phyloP scores from a whole-genome alignment of 2,329 filamentous ascomycete genomes.

The Aspergillus alliaceus region DNA sequence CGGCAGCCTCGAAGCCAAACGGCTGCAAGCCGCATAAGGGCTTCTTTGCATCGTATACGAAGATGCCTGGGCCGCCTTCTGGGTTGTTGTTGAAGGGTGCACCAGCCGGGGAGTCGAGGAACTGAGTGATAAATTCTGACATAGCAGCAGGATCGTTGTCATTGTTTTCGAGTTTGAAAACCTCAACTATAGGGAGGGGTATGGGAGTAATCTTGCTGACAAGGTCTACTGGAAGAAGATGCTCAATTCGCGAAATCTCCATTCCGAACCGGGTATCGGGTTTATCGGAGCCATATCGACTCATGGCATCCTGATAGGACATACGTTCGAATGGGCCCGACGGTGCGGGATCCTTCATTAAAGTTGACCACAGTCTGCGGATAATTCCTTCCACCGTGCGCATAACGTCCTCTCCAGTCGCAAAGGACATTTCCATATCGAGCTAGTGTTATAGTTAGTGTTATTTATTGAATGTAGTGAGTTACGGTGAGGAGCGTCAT shows the following conservation, averaged over 20 bases:
- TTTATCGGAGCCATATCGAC: constrained; percentile 82
- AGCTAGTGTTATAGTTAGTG: constrained; percentile 52
- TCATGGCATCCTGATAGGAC: constrained; percentile 77
- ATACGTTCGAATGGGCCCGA: constrained; percentile 57
- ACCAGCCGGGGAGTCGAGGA: constrained; percentile 67
- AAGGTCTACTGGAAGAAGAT: constrained; percentile 64
- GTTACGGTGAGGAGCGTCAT: constrained; percentile 3
- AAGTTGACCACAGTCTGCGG: constrained; percentile 53
- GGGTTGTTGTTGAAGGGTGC: constrained; percentile 65
- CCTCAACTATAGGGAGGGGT: constrained; percentile 69
- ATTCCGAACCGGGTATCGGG: constrained; percentile 77
- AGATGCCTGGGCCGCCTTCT: constrained; percentile 76
- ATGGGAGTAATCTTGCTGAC: constrained; percentile 73
- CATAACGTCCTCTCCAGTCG: constrained; percentile 71
- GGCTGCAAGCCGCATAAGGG: constrained; percentile 76
- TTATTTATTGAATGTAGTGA: background rate
- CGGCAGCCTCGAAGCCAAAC: constrained; percentile 71
- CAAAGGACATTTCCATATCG: constrained; percentile 92
- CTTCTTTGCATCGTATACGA: constrained; percentile 70
- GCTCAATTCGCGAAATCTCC: constrained; percentile 66
- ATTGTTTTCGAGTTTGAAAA: constrained; percentile 61
- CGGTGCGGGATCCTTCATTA: constrained; percentile 48
- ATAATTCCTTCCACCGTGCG: constrained; percentile 53
- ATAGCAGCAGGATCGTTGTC: constrained; percentile 54
- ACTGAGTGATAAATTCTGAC: constrained; percentile 63